These are phyloP conservation scores for Rhizodiscina lignyota DNA, from an alignment of 495 filamentous ascomycete species.

Conservation along the genomic window DNA sequence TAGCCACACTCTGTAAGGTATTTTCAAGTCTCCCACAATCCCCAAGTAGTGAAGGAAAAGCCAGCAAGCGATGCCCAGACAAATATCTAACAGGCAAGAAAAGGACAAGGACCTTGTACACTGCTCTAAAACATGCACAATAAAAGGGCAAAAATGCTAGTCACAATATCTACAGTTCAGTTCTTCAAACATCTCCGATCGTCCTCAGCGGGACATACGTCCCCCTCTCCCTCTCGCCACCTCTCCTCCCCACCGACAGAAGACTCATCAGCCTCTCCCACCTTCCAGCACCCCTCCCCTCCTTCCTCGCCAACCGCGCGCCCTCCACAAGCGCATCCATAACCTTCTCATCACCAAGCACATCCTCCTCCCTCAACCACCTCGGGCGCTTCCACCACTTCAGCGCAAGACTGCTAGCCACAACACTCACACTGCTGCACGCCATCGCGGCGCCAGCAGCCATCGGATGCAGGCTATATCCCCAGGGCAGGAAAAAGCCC, in stretches of 20 bases:
- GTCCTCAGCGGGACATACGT: not conserved
- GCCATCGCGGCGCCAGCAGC: conserved; percentile 94
- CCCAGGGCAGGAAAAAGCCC: conserved; percentile 83
- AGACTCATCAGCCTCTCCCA: not conserved
- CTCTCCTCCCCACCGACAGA: not conserved
- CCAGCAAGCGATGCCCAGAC: too few relatives aligned
- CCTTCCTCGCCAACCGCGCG: not conserved
- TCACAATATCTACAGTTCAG: too few relatives aligned
- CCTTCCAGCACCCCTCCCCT: not conserved
- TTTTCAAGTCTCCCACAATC: too few relatives aligned
- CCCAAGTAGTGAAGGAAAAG: too few relatives aligned
- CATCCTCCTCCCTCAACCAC: conserved; percentile 70
- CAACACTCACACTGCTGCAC: conserved; percentile 73
- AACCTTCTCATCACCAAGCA: conserved; percentile 44
- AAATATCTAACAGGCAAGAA: too few relatives aligned
- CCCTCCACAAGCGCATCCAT: conserved; percentile 25
- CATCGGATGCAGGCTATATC: conserved; percentile 80
- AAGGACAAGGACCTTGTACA: too few relatives aligned
- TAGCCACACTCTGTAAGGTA: too few relatives aligned
- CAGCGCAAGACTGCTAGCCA: conserved; percentile 63
- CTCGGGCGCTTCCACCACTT: conserved; percentile 73
- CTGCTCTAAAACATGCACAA: too few relatives aligned
- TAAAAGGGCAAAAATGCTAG: too few relatives aligned
- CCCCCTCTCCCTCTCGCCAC: not conserved
- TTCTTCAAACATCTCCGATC: too few relatives aligned